phyloP scores from a whole-genome alignment of 208 protist species.

The Acanthamoeba lenticulata region DNA sequence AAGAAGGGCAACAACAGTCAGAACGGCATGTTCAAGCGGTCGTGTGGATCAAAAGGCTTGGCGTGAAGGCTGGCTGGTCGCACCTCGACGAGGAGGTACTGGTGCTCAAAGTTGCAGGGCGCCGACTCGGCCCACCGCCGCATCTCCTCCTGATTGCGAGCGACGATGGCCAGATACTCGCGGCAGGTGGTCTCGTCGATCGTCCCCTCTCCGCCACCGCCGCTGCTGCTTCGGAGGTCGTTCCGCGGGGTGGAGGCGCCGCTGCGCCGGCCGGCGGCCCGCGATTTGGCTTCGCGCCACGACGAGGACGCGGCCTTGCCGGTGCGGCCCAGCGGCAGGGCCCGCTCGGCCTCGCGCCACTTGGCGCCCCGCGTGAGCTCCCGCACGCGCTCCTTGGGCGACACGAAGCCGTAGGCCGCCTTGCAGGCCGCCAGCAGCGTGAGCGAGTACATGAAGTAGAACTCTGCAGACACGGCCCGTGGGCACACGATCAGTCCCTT shows the following conservation, averaged over 20 bases:
- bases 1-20: too few relatives aligned
- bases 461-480: too few relatives aligned
- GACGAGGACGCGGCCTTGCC: too few relatives aligned
- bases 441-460: slow-evolving; percentile 50
- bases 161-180: background rate
- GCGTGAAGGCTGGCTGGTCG: background rate
- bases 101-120: slow-evolving; percentile 9
- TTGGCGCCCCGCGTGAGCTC: background rate
- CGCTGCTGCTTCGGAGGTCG: background rate
- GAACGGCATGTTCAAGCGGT: too few relatives aligned
- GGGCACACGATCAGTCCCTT: too few relatives aligned
- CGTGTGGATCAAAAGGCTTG: too few relatives aligned
- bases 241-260: background rate
- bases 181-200: background rate
- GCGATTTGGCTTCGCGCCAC: background rate
- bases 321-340: too few relatives aligned
- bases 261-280: background rate
- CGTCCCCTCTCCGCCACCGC: too few relatives aligned
- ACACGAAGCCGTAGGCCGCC: background rate
- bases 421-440: slow-evolving; percentile 24
- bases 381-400: background rate
- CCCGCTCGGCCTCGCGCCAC: background rate
- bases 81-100: slow-evolving; percentile 43
- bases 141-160: background rate
- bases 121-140: background rate